A percentile compares a stretch with the other conserved stretches of the same genome.
These are phyloP conservation scores for Discostella stelligeroides DNA, from an alignment of 108 stramenopile genomes.

Conservation along the genomic window DNA sequence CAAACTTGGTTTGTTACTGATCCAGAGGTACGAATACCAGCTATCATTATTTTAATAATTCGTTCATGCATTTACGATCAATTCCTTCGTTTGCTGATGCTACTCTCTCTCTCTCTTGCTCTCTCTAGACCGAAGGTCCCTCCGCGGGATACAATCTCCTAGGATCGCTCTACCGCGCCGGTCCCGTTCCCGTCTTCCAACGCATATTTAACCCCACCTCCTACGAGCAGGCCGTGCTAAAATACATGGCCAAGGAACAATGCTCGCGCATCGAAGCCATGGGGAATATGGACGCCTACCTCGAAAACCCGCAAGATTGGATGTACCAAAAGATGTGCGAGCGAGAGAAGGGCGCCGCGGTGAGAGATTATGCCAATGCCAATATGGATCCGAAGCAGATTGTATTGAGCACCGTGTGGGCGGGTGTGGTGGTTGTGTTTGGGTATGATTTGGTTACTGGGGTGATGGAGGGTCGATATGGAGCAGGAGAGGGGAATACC, in stretches of 20 bases:
- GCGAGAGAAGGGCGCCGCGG: constrained; percentile 21
- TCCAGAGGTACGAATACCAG: constrained; percentile 37
- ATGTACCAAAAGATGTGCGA: constrained; percentile 41
- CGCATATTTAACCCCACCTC: constrained; percentile 55
- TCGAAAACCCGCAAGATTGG: constrained; percentile 60
- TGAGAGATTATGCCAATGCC: constrained; percentile 46
- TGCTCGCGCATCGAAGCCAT: constrained; percentile 55
- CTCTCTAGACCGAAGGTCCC: constrained; percentile 46
- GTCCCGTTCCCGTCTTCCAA: constrained; percentile 62
- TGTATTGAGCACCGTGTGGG: constrained; percentile 32
- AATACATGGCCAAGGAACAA: constrained; percentile 66
- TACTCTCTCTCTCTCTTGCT: too few species aligned
- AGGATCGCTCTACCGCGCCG: constrained; percentile 59
- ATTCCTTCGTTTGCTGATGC: too few species aligned
- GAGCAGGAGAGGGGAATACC: constrained; percentile 15
- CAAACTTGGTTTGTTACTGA: constrained; percentile 41
- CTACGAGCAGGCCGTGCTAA: constrained; percentile 74
- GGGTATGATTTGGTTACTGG: constrained; percentile 46
- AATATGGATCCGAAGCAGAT: constrained; percentile 43
- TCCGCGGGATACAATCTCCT: constrained; percentile 55
- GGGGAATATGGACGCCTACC: constrained; percentile 78
- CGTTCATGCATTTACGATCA: too few species aligned
- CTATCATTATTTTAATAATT: too few species aligned
- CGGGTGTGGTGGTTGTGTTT: constrained; percentile 37
- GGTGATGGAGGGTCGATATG: constrained; percentile 41